A percentile compares a stretch with the other conserved stretches of the same genome.
phyloP scores from a whole-genome alignment of 257 asterid genomes.

The Lycium barbarum region DNA sequence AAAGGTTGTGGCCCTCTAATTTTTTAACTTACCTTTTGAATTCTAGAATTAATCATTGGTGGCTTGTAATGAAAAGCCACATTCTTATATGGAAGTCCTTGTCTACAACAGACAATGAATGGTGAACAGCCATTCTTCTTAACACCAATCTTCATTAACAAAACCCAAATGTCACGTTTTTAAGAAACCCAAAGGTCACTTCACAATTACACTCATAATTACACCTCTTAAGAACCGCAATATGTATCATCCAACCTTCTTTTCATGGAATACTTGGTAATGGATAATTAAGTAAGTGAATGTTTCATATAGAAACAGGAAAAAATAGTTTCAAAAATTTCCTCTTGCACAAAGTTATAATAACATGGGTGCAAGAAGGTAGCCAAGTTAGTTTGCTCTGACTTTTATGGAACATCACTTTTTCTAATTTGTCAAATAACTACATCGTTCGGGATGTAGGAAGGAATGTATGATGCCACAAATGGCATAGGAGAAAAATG shows the following conservation, averaged over 20 bases:
- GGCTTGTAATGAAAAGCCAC: background rate
- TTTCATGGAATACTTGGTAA: background rate
- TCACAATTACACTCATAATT: background rate
- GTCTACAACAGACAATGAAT: background rate
- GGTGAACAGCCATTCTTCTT: conserved; percentile 24
- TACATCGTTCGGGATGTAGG: conserved; percentile 44
- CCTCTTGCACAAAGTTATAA: conserved; percentile 56
- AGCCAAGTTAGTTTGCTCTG: conserved; percentile 57
- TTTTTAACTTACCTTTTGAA: background rate
- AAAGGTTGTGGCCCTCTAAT: background rate
- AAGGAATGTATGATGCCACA: conserved; percentile 76
- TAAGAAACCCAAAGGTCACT: background rate
- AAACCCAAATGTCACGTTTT: background rate
- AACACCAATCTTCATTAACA: background rate
- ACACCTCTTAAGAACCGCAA: background rate
- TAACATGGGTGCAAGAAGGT: conserved; percentile 86
- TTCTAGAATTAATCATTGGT: conserved; percentile 3
- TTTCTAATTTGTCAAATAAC: conserved; percentile 37
- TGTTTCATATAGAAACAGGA: background rate
- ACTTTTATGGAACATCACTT: too few species aligned
- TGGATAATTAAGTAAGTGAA: background rate
- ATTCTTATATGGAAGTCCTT: background rate
- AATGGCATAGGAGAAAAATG: conserved; percentile 68
- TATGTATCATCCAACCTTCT: background rate
- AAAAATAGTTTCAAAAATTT: conserved; percentile 8